Evolutionary conservation across 306 rosid species (phyloP).

Genomic region (Quercus alba): DNA sequence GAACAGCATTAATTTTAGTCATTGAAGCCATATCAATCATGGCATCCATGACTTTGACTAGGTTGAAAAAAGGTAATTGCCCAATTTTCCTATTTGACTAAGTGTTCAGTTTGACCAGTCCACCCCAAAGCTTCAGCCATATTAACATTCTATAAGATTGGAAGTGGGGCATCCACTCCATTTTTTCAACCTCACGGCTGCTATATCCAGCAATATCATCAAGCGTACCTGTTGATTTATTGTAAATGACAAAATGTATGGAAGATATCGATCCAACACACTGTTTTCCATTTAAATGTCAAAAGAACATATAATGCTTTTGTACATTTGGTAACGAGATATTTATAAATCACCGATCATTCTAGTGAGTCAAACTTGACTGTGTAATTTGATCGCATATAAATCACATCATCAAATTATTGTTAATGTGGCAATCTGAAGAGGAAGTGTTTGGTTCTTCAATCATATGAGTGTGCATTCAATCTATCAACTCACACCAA

Average conservation of each 20-base stretch:
- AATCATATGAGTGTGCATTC: too few species aligned
- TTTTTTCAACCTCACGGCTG: neutral
- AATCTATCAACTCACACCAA: too few species aligned
- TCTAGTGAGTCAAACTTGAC: neutral
- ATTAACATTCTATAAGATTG: neutral
- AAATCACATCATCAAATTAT: neutral
- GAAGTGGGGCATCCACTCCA: neutral
- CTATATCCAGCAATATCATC: neutral
- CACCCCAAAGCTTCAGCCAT: neutral
- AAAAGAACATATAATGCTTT: neutral
- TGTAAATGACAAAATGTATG: neutral
- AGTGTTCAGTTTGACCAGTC: neutral
- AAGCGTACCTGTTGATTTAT: neutral
- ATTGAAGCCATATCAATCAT: conserved; percentile 16
- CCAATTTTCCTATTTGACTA: neutral
- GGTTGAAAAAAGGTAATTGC: neutral
- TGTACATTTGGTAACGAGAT: too few species aligned
- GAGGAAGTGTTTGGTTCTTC: neutral
- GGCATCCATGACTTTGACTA: conserved; percentile 27
- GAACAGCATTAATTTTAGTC: conserved; percentile 9
- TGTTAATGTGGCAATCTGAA: neutral
- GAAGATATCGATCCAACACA: neutral
- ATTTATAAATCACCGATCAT: neutral
- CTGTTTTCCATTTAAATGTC: neutral
- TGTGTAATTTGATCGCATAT: neutral